Conservation (phyloP, 768 basidiomycete species). For the Antrodiella citrinella region DNA sequence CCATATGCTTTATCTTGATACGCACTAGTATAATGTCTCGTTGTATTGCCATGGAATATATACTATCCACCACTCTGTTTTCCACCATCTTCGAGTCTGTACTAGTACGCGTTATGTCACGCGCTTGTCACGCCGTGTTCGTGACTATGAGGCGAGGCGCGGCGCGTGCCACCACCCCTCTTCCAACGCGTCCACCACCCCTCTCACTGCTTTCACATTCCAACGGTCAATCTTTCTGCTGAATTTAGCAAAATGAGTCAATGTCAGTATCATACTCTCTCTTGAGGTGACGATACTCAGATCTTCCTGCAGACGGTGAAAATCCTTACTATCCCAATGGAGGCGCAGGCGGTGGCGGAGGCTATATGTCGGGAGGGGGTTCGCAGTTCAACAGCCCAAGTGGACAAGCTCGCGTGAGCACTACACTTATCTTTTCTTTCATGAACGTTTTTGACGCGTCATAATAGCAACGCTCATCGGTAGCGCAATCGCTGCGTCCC, state of each 20-base stretch:
- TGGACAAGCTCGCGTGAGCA: neutral
- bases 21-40: neutral
- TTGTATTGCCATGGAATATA: neutral
- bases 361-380: constrained; percentile 40
- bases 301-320: constrained; percentile 12
- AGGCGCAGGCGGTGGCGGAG: constrained; percentile 25
- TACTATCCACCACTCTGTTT: neutral
- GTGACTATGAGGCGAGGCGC: constrained; percentile 3
- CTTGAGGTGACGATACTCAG: neutral
- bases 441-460: too few species aligned
- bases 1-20: too few species aligned
- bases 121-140: constrained; percentile 3
- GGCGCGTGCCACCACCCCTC: neutral
- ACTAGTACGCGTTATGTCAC: neutral
- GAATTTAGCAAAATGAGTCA: constrained; percentile 29
- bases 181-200: too few species aligned
- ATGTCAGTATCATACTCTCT: constrained; percentile 24
- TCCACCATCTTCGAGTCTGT: neutral
- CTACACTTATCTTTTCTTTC: neutral
- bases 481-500: constrained; percentile 45
- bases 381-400: neutral
- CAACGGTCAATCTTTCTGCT: constrained; percentile 1
- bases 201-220: neutral
- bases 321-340: constrained; percentile 35
- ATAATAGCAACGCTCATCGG: neutral